Evolutionary conservation across 2,329 filamentous ascomycete genomes (phyloP), one percentile per base, ranked within the genome.

Genomic region (Colletotrichum somersetense): DNA sequence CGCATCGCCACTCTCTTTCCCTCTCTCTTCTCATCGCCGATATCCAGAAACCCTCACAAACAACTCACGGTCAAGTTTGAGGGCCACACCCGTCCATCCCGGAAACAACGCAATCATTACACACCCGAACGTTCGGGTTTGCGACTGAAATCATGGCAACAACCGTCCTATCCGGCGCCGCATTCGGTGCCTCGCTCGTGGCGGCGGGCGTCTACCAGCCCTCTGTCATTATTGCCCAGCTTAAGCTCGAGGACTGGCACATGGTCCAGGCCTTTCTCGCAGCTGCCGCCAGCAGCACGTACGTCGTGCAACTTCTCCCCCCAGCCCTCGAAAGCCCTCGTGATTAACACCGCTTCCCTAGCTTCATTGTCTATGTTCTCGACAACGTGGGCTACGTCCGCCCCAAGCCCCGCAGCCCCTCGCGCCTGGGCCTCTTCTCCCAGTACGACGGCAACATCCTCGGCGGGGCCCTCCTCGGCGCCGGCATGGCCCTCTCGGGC

Each of bases 251-350:
- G 59, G 86, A 91, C 77, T 92, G 88, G 80, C 89, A 91, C 77
- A 92, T 93, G 91, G 78, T 91, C 40, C 87, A 91, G 79, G 85
- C 86, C 12, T 92, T 93, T 76, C 80, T 92, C 5, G 85, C 88
- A 1, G 91, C 90, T 4, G 89, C 89, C 12, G 90, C 88, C 35
- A 85, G 84, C 75, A 91, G 89, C 80, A 87, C 88, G 88, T 91
- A 84, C 78, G 89, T 82, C 55, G 46, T 18, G 26, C 16, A 12
- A 10, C 14, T 14, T n/a, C 8, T 12, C 7, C 7, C 20, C 46
- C 4, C 10, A 10, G n/a, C 18, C 48, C 11, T 12, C 16, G 3
- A 38, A 23, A 35, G 2, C 11, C 11, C 40, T 46, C 5, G 58
- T 44, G 18, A 35, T 67, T 79, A 58, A 72, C 65, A 42, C 30